These are phyloP conservation scores for Rhizopogon vesiculosus DNA, from an alignment of 768 basidiomycete species.

Conservation along the genomic window DNA sequence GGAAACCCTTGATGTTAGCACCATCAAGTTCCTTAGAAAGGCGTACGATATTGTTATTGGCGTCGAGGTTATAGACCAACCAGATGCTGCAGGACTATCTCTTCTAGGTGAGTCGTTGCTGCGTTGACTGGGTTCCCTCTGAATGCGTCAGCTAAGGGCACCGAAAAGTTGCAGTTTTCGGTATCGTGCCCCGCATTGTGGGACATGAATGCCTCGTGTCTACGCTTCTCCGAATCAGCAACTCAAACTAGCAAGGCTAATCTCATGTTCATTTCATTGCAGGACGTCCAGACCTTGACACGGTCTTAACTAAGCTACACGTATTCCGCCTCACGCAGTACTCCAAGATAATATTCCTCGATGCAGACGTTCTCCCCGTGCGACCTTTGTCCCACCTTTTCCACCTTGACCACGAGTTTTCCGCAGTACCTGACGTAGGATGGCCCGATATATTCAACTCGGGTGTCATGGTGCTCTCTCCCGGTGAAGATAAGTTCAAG, in stretches of 20 bases:
- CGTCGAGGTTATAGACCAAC: slow-evolving; percentile 80
- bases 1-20: slow-evolving; percentile 80
- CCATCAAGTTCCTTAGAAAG: slow-evolving; percentile 74
- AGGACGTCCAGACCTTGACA: slow-evolving; percentile 93
- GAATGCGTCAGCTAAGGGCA: slow-evolving; percentile 2
- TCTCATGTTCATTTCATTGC: slow-evolving; percentile 9
- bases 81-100: slow-evolving; percentile 59
- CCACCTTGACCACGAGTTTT: slow-evolving; percentile 72
- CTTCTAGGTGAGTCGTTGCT: slow-evolving; percentile 69
- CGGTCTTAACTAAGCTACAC: slow-evolving; percentile 95
- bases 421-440: slow-evolving; percentile 94
- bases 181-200: slow-evolving; percentile 5
- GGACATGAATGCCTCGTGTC: slow-evolving; percentile 11
- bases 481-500: slow-evolving; percentile 78
- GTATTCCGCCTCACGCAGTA: slow-evolving; percentile 89
- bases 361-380: slow-evolving; percentile 87
- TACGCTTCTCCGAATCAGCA: slow-evolving; percentile 1
- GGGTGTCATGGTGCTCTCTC: slow-evolving; percentile 85
- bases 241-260: slow-evolving; percentile 9
- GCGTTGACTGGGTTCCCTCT: slow-evolving; percentile 3
- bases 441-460: slow-evolving; percentile 99
- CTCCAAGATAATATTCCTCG: slow-evolving; percentile 83
- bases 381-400: slow-evolving; percentile 94
- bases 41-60: slow-evolving; percentile 86
- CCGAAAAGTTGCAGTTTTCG: not conserved